phyloP scores from a whole-genome alignment of 2,329 filamentous ascomycete genomes.

The Seiridium cupressi region DNA sequence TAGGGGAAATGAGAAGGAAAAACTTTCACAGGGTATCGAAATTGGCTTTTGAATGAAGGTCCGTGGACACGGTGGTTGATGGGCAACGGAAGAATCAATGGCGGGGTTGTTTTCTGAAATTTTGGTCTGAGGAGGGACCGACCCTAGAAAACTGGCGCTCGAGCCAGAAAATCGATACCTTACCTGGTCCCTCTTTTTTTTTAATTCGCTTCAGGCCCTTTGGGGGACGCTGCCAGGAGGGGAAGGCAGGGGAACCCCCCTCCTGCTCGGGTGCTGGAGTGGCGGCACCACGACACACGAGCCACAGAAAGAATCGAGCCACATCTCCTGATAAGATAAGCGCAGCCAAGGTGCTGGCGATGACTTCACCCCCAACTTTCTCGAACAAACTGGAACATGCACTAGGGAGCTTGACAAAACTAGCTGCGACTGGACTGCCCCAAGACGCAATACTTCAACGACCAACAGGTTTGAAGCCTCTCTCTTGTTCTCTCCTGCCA shows the following conservation, averaged over 20 bases:
- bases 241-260: no score
- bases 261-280: background rate
- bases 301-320: background rate
- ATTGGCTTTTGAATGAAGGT: conserved; percentile 14
- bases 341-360: background rate
- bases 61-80: conserved; percentile 14
- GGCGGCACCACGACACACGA: background rate
- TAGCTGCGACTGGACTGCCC: background rate
- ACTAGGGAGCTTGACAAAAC: conserved; percentile 1
- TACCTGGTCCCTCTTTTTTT: no score
- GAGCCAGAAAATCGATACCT: background rate
- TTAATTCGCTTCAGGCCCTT: no score
- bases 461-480: background rate
- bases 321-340: conserved; percentile 3
- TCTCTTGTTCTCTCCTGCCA: background rate
- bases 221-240: no score
- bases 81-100: conserved; percentile 10
- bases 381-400: conserved; percentile 11
- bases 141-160: background rate
- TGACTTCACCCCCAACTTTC: conserved; percentile 10
- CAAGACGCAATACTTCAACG: background rate
- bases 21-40: conserved; percentile 4
- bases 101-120: conserved; percentile 23
- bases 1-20: background rate
- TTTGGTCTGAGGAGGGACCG: conserved; percentile 10